A percentile compares a stretch with the other conserved stretches of the same genome.
Conservation (phyloP, 1,139 yeast species). For the Candida albicans region DNA sequence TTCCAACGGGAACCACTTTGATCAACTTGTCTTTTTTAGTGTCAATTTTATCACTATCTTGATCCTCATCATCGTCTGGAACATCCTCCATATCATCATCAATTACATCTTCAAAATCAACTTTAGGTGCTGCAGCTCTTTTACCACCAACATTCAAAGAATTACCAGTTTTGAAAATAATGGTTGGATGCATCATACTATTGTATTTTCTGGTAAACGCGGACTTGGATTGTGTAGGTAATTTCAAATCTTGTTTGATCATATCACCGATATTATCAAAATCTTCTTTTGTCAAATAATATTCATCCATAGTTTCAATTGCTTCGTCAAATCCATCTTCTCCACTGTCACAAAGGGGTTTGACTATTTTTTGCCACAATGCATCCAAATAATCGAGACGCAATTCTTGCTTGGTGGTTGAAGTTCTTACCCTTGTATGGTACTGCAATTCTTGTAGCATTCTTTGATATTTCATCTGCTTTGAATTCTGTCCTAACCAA, state of each 20-base stretch:
- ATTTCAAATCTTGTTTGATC: slow-evolving; percentile 45
- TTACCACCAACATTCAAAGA: slow-evolving; percentile 40
- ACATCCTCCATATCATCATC: slow-evolving; percentile 52
- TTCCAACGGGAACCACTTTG: slow-evolving; percentile 24
- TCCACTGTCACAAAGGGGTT: slow-evolving; percentile 56
- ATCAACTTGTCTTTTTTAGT: slow-evolving; percentile 45
- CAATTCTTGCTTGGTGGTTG: slow-evolving; percentile 73
- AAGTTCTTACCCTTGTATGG: slow-evolving; percentile 77
- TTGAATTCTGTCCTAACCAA: slow-evolving; percentile 92
- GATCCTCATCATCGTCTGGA: slow-evolving; percentile 35
- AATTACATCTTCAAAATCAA: slow-evolving; percentile 61
- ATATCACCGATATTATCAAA: slow-evolving; percentile 70
- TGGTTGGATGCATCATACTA: slow-evolving; percentile 73
- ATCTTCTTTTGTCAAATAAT: slow-evolving; percentile 84
- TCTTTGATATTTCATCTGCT: slow-evolving; percentile 73
- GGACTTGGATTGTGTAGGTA: slow-evolving; percentile 75
- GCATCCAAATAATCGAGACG: slow-evolving; percentile 77
- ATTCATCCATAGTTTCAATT: slow-evolving; percentile 73
- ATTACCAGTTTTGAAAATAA: slow-evolving; percentile 72
- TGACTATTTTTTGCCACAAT: slow-evolving; percentile 52
- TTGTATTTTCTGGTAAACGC: slow-evolving; percentile 88
- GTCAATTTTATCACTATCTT: slow-evolving; percentile 31
- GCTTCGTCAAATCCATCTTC: slow-evolving; percentile 66
- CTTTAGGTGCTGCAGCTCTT: slow-evolving; percentile 36
- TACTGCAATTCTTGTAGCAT: slow-evolving; percentile 85